Evolutionary conservation across 176 grass and related monocot species (phyloP).

Genomic region (Dactylis glomerata): DNA sequence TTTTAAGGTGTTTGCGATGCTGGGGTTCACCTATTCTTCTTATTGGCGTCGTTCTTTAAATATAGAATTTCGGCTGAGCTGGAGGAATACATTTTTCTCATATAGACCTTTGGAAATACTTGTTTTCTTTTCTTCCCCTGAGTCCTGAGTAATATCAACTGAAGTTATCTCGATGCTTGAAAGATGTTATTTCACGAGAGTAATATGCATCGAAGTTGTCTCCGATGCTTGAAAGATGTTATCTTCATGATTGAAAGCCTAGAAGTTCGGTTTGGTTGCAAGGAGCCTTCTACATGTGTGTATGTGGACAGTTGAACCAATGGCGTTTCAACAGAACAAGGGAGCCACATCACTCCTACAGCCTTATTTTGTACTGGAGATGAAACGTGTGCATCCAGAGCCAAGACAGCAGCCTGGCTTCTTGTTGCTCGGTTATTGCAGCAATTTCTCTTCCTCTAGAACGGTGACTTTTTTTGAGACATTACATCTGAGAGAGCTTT

Average conservation of each 20-base stretch:
- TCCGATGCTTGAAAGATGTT: not conserved
- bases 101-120: not conserved
- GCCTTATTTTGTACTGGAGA: not conserved
- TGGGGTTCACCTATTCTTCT: not conserved
- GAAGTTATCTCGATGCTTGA: no score
- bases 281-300: not conserved
- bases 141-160: no score
- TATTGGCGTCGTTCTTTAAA: not conserved
- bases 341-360: not conserved
- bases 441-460: not conserved
- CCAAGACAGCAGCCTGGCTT: not conserved
- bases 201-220: not conserved
- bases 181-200: no score
- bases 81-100: not conserved
- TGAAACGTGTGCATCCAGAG: not conserved
- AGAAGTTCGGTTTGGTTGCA: not conserved
- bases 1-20: not conserved
- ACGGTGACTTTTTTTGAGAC: no score
- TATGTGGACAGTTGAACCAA: not conserved
- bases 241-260: not conserved
- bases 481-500: not conserved
- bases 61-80: not conserved
- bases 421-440: not conserved
- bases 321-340: not conserved
- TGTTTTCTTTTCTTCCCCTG: not conserved